These are phyloP conservation scores for Botrytis aclada DNA, from an alignment of 2,329 filamentous ascomycete genomes.

Conservation along the genomic window DNA sequence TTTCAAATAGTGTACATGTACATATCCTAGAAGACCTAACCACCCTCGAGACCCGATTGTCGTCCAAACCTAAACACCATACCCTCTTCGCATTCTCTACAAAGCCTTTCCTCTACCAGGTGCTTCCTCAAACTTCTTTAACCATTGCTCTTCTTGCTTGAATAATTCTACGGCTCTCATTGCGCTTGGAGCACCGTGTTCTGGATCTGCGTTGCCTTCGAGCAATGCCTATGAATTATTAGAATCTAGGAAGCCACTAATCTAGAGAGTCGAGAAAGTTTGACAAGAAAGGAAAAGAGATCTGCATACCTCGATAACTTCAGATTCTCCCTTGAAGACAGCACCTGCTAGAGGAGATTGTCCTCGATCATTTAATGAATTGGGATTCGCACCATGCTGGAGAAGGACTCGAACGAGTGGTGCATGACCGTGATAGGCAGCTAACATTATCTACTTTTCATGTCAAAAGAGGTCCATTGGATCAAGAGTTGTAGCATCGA, in stretches of 20 bases:
- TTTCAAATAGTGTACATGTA: not conserved
- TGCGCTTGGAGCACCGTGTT: constrained; percentile 50
- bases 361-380: constrained; percentile 63
- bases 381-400: constrained; percentile 61
- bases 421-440: constrained; percentile 65
- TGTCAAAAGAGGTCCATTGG: not conserved
- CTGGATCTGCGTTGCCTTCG: constrained; percentile 53
- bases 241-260: constrained; percentile 39
- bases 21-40: not conserved
- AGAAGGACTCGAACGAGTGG: constrained; percentile 59
- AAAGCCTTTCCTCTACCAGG: constrained; percentile 47
- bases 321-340: constrained; percentile 68
- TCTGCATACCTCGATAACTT: constrained; percentile 54
- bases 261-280: not conserved
- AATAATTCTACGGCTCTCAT: constrained; percentile 50
- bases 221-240: constrained; percentile 47
- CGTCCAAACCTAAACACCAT: not conserved
- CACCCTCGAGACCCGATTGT: not conserved
- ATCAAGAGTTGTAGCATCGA: not conserved
- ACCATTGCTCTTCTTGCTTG: constrained; percentile 51
- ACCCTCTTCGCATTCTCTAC: not conserved
- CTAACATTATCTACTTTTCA: constrained; percentile 62
- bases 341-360: constrained; percentile 70
- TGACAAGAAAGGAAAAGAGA: not conserved
- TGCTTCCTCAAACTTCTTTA: constrained; percentile 48